Percentiles rank a stretch among this genome's conserved stretches.
These are phyloP conservation scores for Cercospora zeae-maydis DNA, from an alignment of 2,329 filamentous ascomycete species.

Conservation along the genomic window DNA sequence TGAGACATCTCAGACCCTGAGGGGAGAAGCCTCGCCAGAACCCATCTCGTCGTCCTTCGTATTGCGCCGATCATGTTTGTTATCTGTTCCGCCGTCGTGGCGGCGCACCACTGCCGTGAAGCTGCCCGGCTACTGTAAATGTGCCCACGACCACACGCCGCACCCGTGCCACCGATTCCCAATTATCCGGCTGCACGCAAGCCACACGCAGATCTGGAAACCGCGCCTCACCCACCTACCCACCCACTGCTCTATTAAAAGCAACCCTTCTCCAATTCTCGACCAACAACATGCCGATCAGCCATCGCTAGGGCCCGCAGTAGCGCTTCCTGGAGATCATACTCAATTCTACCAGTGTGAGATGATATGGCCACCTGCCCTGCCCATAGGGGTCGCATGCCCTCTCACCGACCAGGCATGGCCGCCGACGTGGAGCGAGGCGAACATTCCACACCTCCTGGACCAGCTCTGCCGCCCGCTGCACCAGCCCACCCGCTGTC, in stretches of 20 bases:
- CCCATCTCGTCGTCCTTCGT: background rate
- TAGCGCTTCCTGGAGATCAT: background rate
- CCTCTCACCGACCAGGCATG: background rate
- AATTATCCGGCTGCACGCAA: background rate
- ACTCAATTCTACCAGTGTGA: background rate
- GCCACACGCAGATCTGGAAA: conserved; percentile 4
- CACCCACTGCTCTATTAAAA: conserved; percentile 2
- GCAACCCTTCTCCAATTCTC: background rate
- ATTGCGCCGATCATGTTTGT: background rate
- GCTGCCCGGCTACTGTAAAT: background rate
- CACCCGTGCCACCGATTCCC: background rate
- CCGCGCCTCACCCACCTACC: background rate
- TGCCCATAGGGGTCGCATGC: background rate
- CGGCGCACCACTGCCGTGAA: background rate
- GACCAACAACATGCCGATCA: background rate
- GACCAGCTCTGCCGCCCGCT: background rate
- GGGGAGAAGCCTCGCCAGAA: too few species aligned
- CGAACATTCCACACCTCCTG: background rate
- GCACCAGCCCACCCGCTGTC: background rate
- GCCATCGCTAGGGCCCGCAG: conserved; percentile 1
- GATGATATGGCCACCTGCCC: background rate
- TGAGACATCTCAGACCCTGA: conserved; percentile 3
- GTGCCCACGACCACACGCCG: background rate
- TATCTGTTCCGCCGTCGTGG: background rate
- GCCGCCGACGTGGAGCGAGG: background rate